These are phyloP conservation scores for Coprinopsis sp. DNA, from an alignment of 768 basidiomycete species.

Conservation along the genomic window DNA sequence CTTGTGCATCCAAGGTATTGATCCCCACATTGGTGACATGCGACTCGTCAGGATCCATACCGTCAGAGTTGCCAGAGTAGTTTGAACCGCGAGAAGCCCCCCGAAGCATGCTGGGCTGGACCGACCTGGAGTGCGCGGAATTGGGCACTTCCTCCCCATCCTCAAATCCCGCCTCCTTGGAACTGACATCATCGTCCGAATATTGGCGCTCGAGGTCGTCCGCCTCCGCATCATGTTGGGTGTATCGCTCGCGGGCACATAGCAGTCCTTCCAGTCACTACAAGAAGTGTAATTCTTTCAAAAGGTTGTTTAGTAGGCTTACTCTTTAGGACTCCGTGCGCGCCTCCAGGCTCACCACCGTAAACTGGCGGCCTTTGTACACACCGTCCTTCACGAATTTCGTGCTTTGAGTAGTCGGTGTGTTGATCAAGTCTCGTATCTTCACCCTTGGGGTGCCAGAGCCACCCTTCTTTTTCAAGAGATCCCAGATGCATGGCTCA, in stretches of 20 bases:
- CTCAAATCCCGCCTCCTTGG: neutral
- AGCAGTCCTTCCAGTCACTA: too few species aligned
- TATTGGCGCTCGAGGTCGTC: too few species aligned
- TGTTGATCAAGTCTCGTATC: neutral
- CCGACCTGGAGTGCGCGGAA: constrained; percentile 1
- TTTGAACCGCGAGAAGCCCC: neutral
- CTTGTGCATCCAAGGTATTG: constrained; percentile 18
- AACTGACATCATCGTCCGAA: neutral
- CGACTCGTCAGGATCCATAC: constrained; percentile 7
- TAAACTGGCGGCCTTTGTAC: neutral
- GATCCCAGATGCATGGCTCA: neutral
- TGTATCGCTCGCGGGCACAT: too few species aligned
- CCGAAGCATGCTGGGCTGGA: neutral
- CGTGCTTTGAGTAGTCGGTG: neutral
- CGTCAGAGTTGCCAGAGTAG: constrained; percentile 1
- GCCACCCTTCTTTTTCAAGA: neutral
- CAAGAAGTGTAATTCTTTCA: too few species aligned
- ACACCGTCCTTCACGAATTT: neutral
- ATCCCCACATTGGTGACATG: constrained; percentile 1
- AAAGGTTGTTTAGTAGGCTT: too few species aligned
- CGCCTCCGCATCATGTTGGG: too few species aligned
- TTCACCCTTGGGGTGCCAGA: neutral
- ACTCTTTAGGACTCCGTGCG: too few species aligned
- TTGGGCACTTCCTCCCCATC: neutral
- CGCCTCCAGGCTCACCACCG: neutral